phyloP scores from a whole-genome alignment of 2,329 filamentous ascomycete species.

The Lecanicillium sp. region DNA sequence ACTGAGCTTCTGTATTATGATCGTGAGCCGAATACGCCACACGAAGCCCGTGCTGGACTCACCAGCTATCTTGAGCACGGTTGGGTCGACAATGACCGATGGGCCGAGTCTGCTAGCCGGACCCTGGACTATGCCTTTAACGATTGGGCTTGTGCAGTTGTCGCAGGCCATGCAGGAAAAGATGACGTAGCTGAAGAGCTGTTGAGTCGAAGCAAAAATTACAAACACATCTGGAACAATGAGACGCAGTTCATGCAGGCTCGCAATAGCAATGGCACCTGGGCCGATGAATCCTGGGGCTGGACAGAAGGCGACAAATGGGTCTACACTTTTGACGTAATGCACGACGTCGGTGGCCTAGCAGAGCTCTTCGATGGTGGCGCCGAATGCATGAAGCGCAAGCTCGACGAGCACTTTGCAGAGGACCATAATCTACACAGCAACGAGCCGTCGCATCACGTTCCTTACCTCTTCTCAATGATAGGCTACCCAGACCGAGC shows the following conservation, averaged over 20 bases:
- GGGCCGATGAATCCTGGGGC: slow-evolving; percentile 33
- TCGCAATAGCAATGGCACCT: slow-evolving; percentile 36
- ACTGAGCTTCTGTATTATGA: slow-evolving; percentile 37
- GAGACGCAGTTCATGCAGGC: slow-evolving; percentile 38
- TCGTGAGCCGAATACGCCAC: slow-evolving; percentile 34
- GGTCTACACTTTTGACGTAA: slow-evolving; percentile 42
- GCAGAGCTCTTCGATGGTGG: slow-evolving; percentile 30
- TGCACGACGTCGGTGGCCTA: slow-evolving; percentile 35
- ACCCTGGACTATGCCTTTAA: slow-evolving; percentile 41
- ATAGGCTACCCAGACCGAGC: slow-evolving; percentile 30
- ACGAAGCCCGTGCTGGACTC: slow-evolving; percentile 36
- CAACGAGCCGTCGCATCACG: slow-evolving; percentile 40
- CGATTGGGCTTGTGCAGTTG: slow-evolving; percentile 34
- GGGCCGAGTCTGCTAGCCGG: slow-evolving; percentile 37
- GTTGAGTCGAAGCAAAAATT: slow-evolving; percentile 29
- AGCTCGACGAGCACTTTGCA: slow-evolving; percentile 36
- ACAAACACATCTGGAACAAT: slow-evolving; percentile 32
- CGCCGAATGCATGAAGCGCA: slow-evolving; percentile 26
- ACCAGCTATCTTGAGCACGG: slow-evolving; percentile 34
- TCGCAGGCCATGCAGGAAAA: slow-evolving; percentile 28
- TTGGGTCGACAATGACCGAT: slow-evolving; percentile 39
- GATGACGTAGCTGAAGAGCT: slow-evolving; percentile 22
- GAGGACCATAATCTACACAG: slow-evolving; percentile 38
- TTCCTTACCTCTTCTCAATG: slow-evolving; percentile 36
- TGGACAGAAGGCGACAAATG: slow-evolving; percentile 43